Evolutionary conservation across 352 stramenopile species (phyloP).

Genomic region (Plasmopara halstedii): DNA sequence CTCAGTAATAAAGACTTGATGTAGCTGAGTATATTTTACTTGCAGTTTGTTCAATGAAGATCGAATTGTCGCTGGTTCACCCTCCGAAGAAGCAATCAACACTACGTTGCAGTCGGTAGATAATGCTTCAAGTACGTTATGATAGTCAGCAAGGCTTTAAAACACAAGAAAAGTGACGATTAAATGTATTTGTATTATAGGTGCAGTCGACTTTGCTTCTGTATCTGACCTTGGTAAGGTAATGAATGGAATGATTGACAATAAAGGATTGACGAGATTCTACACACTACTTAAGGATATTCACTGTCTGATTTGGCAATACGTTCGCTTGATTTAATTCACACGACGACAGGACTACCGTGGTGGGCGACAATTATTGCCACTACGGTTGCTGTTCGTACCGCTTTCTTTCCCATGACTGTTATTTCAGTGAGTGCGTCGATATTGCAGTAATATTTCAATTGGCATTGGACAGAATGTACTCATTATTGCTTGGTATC

Average conservation of each 20-base stretch:
- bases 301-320: slow-evolving; percentile 69
- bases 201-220: slow-evolving; percentile 41
- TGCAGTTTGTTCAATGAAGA: slow-evolving; percentile 37
- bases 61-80: slow-evolving; percentile 33
- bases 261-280: no score
- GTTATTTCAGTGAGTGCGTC: slow-evolving; percentile 60
- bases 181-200: slow-evolving; percentile 12
- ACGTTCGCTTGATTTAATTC: slow-evolving; percentile 61
- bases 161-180: slow-evolving; percentile 2
- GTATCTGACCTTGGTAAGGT: slow-evolving; percentile 44
- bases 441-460: background rate
- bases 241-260: background rate
- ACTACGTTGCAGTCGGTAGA: slow-evolving; percentile 30
- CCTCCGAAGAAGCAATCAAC: slow-evolving; percentile 31
- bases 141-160: background rate
- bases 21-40: background rate
- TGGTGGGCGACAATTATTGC: slow-evolving; percentile 85
- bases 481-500: background rate
- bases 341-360: slow-evolving; percentile 70
- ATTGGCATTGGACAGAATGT: background rate
- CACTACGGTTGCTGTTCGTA: slow-evolving; percentile 71
- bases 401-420: slow-evolving; percentile 65
- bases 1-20: slow-evolving; percentile 5
- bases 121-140: slow-evolving; percentile 27
- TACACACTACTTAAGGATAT: slow-evolving; percentile 49